phyloP scores from a whole-genome alignment of 129 eudicot genomes.

The carrot (Daucus carota) region DH1_v3.0 NC_030381.2:31498001-31498500 shows the following conservation, averaged over 20 bases:
- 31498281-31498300: neutral
- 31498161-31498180: neutral
- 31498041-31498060: neutral
- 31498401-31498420: no score
- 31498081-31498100: neutral
- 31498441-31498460: no score
- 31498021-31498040: neutral
- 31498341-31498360: neutral
- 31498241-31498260: neutral
- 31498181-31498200: neutral
- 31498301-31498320: neutral
- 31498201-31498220: neutral
- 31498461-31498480: no score
- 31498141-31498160: neutral
- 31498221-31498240: neutral
- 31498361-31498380: no score
- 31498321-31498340: neutral
- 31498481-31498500: no score
- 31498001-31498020: neutral
- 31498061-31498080: neutral
- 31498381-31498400: no score
- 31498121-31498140: neutral
- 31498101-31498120: neutral
- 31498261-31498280: neutral
- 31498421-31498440: no score